phyloP scores from a whole-genome alignment of 495 filamentous ascomycete species.

The Penicillium canescens region DNA sequence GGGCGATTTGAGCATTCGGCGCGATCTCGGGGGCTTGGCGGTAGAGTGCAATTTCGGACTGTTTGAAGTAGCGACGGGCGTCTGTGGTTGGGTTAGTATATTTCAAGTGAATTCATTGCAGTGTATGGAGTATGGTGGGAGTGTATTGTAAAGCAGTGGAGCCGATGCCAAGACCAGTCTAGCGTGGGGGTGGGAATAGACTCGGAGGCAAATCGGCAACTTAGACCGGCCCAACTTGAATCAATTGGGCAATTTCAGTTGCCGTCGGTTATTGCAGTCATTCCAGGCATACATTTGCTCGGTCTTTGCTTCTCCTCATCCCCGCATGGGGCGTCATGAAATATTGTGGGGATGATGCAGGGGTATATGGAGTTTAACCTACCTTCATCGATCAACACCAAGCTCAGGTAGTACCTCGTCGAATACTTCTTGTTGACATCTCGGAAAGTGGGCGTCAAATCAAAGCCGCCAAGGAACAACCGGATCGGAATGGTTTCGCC shows the following conservation, averaged over 20 bases:
- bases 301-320: background rate
- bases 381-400: slow-evolving; percentile 98
- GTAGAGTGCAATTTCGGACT: slow-evolving; percentile 97
- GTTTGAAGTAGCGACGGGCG: slow-evolving; percentile 97
- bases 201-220: slow-evolving; percentile 12
- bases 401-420: slow-evolving; percentile 93
- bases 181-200: slow-evolving; percentile 38
- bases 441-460: slow-evolving; percentile 96
- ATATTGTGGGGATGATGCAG: background rate
- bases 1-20: slow-evolving; percentile 44
- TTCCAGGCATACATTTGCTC: background rate
- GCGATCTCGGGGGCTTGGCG: slow-evolving; percentile 80
- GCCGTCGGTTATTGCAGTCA: slow-evolving; percentile 39
- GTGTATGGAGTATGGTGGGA: slow-evolving; percentile 4
- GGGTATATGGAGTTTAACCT: slow-evolving; percentile 22
- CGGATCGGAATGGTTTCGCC: slow-evolving; percentile 97
- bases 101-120: slow-evolving; percentile 6
- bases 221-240: slow-evolving; percentile 13
- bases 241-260: slow-evolving; percentile 26
- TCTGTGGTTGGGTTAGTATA: slow-evolving; percentile 51
- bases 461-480: slow-evolving; percentile 96
- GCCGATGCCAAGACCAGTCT: slow-evolving; percentile 29
- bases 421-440: slow-evolving; percentile 99
- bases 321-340: slow-evolving; percentile 2
- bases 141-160: slow-evolving; percentile 18